These are phyloP conservation scores for Plasmodium cynomolgi DNA, from an alignment of 169 alveolate species.

Conservation along the genomic window DNA sequence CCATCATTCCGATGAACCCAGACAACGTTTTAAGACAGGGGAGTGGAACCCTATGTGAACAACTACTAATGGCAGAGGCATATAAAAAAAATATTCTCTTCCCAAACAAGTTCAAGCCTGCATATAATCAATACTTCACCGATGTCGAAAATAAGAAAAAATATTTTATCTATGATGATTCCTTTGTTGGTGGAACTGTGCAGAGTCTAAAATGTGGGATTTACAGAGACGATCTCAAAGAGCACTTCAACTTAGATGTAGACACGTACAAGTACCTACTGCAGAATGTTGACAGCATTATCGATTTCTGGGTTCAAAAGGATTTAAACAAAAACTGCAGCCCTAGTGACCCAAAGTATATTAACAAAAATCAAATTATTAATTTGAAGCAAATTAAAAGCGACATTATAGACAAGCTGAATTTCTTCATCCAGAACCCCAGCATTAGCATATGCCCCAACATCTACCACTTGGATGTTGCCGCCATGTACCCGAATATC, in stretches of 20 bases:
- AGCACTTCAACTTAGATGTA: constrained; percentile 92
- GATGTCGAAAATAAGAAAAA: constrained; percentile 78
- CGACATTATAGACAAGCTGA: constrained; percentile 37
- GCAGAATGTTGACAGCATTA: constrained; percentile 86
- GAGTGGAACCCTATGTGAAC: constrained; percentile 99
- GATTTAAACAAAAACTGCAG: constrained; percentile 43
- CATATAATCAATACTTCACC: constrained; percentile 87
- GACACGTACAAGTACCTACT: constrained; percentile 89
- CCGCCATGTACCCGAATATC: constrained; percentile 99
- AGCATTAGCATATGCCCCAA: constrained; percentile 88
- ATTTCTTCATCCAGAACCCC: constrained; percentile 56
- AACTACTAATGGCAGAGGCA: constrained; percentile 98
- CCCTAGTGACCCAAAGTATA: constrained; percentile 27
- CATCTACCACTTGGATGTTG: constrained; percentile 99
- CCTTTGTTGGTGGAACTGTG: constrained; percentile 98
- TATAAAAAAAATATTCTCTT: constrained; percentile 93
- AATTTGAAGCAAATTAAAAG: constrained; percentile 41
- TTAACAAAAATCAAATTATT: constrained; percentile 40
- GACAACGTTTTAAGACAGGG: constrained; percentile 99
- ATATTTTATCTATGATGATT: constrained; percentile 87
- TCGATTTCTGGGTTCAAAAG: constrained; percentile 88
- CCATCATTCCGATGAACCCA: constrained; percentile 97
- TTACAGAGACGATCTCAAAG: constrained; percentile 96
- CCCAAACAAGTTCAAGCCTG: constrained; percentile 95
- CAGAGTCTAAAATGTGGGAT: constrained; percentile 97